phyloP scores from a whole-genome alignment of 163 green algal species.

The Coccomyxa subellipsoidea region DNA sequence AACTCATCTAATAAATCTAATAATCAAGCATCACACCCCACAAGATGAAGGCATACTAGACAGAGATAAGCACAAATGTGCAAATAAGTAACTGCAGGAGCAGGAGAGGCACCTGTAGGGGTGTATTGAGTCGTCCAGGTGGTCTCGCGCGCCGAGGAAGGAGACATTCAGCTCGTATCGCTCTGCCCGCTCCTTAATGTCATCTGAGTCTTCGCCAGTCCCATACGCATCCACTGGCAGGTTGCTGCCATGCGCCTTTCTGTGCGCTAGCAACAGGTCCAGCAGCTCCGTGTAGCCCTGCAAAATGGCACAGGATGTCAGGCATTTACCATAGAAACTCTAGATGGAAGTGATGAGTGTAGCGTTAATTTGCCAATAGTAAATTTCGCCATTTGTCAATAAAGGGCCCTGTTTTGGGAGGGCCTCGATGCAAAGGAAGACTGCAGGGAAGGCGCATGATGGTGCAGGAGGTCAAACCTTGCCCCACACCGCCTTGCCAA shows the following conservation, averaged over 20 bases:
- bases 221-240: conserved; percentile 53
- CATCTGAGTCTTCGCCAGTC: conserved; percentile 45
- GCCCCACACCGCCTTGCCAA: conserved; percentile 82
- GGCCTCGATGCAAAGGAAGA: too few relatives aligned
- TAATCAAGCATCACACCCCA: too few relatives aligned
- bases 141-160: conserved; percentile 20
- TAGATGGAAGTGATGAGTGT: too few relatives aligned
- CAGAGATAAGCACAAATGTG: not conserved
- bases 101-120: conserved; percentile 10
- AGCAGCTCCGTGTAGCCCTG: conserved; percentile 88
- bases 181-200: conserved; percentile 10
- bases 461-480: conserved; percentile 22
- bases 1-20: too few relatives aligned
- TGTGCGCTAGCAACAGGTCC: conserved; percentile 65
- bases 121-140: conserved; percentile 19
- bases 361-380: too few relatives aligned
- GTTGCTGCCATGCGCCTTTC: conserved; percentile 21
- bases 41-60: not conserved
- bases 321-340: too few relatives aligned
- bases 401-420: not conserved
- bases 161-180: not conserved
- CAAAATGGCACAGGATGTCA: not conserved
- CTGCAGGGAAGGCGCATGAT: too few relatives aligned
- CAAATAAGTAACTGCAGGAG: not conserved
- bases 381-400: too few relatives aligned